These are phyloP conservation scores for Leptographium wingfieldii DNA, from an alignment of 2,329 filamentous ascomycete genomes.

Conservation along the genomic window DNA sequence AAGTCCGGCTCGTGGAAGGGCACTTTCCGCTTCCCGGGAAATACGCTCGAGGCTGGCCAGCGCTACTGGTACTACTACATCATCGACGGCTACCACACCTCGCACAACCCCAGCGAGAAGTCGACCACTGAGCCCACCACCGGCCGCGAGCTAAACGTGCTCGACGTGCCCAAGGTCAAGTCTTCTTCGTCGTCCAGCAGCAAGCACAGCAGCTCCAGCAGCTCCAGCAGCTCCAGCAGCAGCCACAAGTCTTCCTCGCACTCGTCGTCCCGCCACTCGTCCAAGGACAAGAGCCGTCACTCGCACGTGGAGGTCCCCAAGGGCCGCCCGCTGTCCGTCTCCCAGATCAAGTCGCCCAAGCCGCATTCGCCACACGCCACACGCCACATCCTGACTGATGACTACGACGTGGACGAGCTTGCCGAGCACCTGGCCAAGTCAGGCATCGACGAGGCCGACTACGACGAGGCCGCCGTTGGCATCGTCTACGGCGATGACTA, in stretches of 20 bases:
- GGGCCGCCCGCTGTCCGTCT: slow-evolving; percentile 76
- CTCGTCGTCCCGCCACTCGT: slow-evolving; percentile 15
- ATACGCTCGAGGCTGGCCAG: slow-evolving; percentile 73
- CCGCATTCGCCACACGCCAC: slow-evolving; percentile 80
- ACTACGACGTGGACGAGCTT: slow-evolving; percentile 46
- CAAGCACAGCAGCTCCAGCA: slow-evolving; percentile 1
- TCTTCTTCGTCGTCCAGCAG: slow-evolving; percentile 27
- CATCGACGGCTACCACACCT: slow-evolving; percentile 97
- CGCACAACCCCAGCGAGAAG: slow-evolving; percentile 83
- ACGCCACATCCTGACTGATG: slow-evolving; percentile 69
- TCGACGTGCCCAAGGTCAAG: slow-evolving; percentile 66
- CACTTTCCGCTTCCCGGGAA: slow-evolving; percentile 87
- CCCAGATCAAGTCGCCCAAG: slow-evolving; percentile 83
- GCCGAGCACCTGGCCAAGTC: slow-evolving; percentile 29
- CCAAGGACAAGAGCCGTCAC: slow-evolving; percentile 25
- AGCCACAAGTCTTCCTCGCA: slow-evolving; percentile 19
- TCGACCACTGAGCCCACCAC: slow-evolving; percentile 93
- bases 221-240: slow-evolving; percentile 13
- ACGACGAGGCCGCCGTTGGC: slow-evolving; percentile 24
- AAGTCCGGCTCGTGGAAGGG: slow-evolving; percentile 92
- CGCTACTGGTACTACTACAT: slow-evolving; percentile 99
- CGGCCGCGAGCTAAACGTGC: slow-evolving; percentile 91
- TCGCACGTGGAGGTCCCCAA: slow-evolving; percentile 62
- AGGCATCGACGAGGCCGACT: slow-evolving; percentile 11
- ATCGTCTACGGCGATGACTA: slow-evolving; percentile 20